Conservation (phyloP, 495 filamentous ascomycete genomes). For the Hypoxylon cercidicola region DNA sequence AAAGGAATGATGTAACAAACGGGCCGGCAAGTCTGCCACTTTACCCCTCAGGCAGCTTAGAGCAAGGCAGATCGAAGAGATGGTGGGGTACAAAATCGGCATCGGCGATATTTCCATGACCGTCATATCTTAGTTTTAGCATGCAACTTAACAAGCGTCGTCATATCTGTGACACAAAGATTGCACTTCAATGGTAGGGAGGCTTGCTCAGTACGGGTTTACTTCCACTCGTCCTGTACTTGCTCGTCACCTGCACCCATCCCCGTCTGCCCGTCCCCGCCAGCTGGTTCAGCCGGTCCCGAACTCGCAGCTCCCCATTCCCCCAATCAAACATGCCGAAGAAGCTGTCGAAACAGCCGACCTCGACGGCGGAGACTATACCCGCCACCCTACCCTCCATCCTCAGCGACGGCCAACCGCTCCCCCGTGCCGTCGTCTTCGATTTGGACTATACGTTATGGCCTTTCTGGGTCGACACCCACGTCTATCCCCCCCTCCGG, state of each 20-base stretch:
- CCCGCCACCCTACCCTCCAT: constrained; percentile 32
- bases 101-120: constrained; percentile 26
- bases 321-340: constrained; percentile 15
- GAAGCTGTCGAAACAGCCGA: constrained; percentile 46
- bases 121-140: neutral
- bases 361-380: constrained; percentile 21
- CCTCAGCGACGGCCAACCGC: constrained; percentile 78
- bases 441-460: constrained; percentile 98
- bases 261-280: neutral
- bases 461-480: constrained; percentile 97
- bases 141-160: neutral
- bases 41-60: constrained; percentile 2
- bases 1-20: constrained; percentile 20
- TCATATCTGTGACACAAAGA: neutral
- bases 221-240: neutral
- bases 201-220: no score
- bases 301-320: neutral
- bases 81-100: constrained; percentile 9
- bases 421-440: constrained; percentile 89
- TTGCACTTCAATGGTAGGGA: no score
- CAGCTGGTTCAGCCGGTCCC: no score
- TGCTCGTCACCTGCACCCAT: neutral
- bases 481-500: constrained; percentile 84
- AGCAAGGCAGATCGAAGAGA: neutral
- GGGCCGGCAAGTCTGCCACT: constrained; percentile 6